Conservation (phyloP, 140 eudicot species). For the Senecio squalidus region DNA sequence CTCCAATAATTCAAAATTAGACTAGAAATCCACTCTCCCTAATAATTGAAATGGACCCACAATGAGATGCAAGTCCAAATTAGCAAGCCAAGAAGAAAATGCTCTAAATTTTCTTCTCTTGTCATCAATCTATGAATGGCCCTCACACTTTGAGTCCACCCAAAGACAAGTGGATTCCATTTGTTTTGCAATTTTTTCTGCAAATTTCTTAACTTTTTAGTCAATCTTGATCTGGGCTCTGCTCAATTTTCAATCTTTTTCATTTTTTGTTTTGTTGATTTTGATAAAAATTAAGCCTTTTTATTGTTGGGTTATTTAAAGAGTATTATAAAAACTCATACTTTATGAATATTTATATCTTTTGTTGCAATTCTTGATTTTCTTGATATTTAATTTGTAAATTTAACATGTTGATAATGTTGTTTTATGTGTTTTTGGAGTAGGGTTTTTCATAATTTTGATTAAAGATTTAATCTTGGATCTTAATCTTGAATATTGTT, state of each 20-base stretch:
- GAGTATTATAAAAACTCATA: background rate
- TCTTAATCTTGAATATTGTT: constrained; percentile 22
- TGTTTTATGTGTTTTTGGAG: constrained; percentile 14
- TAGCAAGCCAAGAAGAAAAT: constrained; percentile 53
- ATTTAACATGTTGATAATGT: constrained; percentile 18
- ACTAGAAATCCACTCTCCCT: constrained; percentile 29
- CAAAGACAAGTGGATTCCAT: constrained; percentile 51
- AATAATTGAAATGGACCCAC: constrained; percentile 42
- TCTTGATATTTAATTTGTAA: constrained; percentile 18
- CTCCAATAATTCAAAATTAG: constrained; percentile 17
- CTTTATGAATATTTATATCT: constrained; percentile 3
- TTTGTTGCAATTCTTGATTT: constrained; percentile 20
- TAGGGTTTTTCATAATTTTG: constrained; percentile 12
- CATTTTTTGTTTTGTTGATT: constrained; percentile 10
- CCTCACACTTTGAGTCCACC: constrained; percentile 67
- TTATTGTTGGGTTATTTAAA: constrained; percentile 27
- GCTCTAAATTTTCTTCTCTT: constrained; percentile 28
- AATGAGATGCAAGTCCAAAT: constrained; percentile 45
- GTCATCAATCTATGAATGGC: constrained; percentile 41
- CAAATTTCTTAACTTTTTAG: no score
- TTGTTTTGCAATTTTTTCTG: constrained; percentile 27
- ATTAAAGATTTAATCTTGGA: constrained; percentile 18
- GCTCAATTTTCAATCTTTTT: constrained; percentile 11
- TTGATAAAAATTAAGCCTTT: constrained; percentile 10
- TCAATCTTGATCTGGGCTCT: constrained; percentile 48